Base-by-base conservation (phyloP, 768 basidiomycete species). In the Amanita thiersii region DNA sequence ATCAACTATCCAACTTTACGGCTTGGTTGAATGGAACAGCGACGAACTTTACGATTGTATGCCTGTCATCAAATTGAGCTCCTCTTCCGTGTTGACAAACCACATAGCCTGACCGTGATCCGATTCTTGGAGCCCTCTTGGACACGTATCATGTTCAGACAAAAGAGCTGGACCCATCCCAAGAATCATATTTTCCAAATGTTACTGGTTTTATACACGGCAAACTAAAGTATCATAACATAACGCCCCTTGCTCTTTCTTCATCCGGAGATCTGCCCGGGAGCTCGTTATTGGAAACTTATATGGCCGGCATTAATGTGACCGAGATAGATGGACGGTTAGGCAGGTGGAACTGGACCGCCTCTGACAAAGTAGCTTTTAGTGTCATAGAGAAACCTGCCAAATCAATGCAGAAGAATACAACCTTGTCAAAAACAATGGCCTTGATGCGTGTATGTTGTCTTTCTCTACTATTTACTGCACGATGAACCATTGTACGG, bases 151-250 rank as follows among this genome's bases (percentile, higher is more conserved):
- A 75, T 28, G 58, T 74, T 1, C 55, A 63, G 37, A 72, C 71
- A 4, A 58, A 55, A 3, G 51, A 53, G 26, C 56, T 81, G 3
- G 68, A 77, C 47, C 67, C 73, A 3, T 46, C 51, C 14, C 42
- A 51, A 25, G 64, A 63, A 15, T 81, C 86, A 1, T 89, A 86
- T 54, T 85, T 79, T 50, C 57, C 66, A 3, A 91, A 91, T 54
- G 69, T 84, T 32, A 87, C 87, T 11, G 88, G 87, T 5, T 88
- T 85, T 55, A 70, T 86, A 44, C 79, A 78, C 40, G 85, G 84
- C 2, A 62, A 74, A 32, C 58, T 76, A 10, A 62, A 64, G 28
- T 75, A 75, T 51, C 67, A 77, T 52, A 90, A 89, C 53, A 74
- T 88, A 31, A 74, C 84, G 2, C 61, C 65, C 14, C 52, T 67